A percentile compares a stretch with the other conserved stretches of the same genome.
Conservation (phyloP, 2,329 filamentous ascomycete species). For the Nothophaeocryptopus gaeumannii region DNA sequence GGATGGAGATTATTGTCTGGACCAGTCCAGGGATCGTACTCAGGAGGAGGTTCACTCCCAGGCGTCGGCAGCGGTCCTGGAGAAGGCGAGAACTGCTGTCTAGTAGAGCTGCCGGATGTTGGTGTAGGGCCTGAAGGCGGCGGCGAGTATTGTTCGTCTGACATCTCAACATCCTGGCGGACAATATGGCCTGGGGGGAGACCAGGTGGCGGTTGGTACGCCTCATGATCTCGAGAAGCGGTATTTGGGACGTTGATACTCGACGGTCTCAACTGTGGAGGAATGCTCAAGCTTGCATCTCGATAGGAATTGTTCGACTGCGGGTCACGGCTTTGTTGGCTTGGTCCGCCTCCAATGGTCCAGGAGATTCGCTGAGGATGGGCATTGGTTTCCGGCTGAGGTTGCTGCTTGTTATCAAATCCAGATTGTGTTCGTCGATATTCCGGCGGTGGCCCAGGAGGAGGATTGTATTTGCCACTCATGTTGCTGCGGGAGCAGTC, state of each 20-base stretch:
- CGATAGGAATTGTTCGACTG: conserved; percentile 23
- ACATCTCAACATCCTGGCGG: conserved; percentile 16
- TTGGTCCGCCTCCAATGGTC: conserved; percentile 19
- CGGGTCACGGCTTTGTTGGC: conserved; percentile 9
- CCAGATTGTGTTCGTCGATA: conserved; percentile 20
- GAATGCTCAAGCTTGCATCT: conserved; percentile 10
- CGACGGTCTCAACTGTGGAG: conserved; percentile 17
- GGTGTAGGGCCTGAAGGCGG: conserved; percentile 31
- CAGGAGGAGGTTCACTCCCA: conserved; percentile 44
- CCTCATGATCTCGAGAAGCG: conserved; percentile 21
- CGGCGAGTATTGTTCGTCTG: conserved; percentile 27
- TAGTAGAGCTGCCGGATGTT: conserved; percentile 16
- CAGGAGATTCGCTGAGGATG: conserved; percentile 16
- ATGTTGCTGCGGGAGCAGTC: conserved; percentile 17
- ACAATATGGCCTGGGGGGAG: conserved; percentile 30
- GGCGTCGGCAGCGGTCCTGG: conserved; percentile 11
- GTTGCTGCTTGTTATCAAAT: conserved; percentile 9
- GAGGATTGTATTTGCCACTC: conserved; percentile 20
- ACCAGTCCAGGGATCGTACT: conserved; percentile 69
- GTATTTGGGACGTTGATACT: conserved; percentile 16
- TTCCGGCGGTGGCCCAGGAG: conserved; percentile 19
- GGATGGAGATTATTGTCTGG: conserved; percentile 75
- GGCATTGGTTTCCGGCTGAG: background rate
- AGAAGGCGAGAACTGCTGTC: background rate
- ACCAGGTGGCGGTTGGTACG: conserved; percentile 33